Conservation (phyloP, 345 rosid species). For the Lagerstroemia speciosa region DNA sequence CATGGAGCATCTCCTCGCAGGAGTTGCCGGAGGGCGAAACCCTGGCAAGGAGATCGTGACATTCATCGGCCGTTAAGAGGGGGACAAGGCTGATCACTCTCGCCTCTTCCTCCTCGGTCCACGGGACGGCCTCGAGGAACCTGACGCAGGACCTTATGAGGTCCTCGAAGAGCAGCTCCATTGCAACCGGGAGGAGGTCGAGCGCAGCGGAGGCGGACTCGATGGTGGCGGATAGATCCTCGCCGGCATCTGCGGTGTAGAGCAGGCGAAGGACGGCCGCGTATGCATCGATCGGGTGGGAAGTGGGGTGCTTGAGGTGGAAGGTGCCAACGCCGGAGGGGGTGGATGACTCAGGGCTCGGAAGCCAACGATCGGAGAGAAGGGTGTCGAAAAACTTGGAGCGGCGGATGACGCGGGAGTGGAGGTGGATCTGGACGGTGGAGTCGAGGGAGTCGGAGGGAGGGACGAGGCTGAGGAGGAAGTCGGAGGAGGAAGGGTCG, state of each 20-base stretch:
- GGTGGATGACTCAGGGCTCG: constrained; percentile 8
- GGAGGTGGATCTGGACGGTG: constrained; percentile 40
- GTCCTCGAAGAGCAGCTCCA: constrained; percentile 54
- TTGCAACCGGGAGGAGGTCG: constrained; percentile 49
- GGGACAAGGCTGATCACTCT: constrained; percentile 40
- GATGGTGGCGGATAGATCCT: constrained; percentile 28
- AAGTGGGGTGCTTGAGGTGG: constrained; percentile 16
- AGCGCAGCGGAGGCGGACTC: constrained; percentile 37
- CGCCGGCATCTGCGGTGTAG: constrained; percentile 19
- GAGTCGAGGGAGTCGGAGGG: constrained; percentile 8
- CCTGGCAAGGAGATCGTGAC: constrained; percentile 47
- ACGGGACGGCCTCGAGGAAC: constrained; percentile 62
- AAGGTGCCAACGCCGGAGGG: constrained; percentile 1
- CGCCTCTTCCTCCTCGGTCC: constrained; percentile 59
- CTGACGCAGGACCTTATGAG: constrained; percentile 36
- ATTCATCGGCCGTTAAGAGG: constrained; percentile 36
- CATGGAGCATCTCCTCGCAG: constrained; percentile 57
- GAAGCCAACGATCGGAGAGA: constrained; percentile 55
- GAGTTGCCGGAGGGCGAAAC: constrained; percentile 26
- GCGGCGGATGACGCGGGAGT: constrained; percentile 41
- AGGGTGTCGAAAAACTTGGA: constrained; percentile 56
- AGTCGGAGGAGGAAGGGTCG: constrained; percentile 6
- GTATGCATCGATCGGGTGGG: constrained; percentile 27
- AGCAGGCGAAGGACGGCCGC: constrained; percentile 40
- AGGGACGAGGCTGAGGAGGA: constrained; percentile 2